These are phyloP conservation scores for Zasmidium citrigriseum DNA, from an alignment of 2,329 filamentous ascomycete genomes.

Conservation along the genomic window DNA sequence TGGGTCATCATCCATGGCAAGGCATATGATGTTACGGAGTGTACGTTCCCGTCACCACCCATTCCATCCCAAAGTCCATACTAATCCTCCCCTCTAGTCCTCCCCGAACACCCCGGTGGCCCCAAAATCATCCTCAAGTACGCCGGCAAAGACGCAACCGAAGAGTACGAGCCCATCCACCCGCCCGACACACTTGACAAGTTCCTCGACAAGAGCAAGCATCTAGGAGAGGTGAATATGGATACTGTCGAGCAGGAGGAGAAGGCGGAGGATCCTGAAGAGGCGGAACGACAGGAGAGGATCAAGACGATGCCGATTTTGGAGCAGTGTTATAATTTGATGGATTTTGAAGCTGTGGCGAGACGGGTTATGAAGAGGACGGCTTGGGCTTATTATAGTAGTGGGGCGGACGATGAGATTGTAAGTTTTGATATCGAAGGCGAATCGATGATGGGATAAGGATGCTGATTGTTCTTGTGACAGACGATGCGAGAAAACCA, in stretches of 20 bases:
- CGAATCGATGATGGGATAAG: neutral
- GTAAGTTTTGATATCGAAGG: neutral
- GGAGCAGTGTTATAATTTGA: conserved; percentile 86
- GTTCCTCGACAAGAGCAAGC: conserved; percentile 82
- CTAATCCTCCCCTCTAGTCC: conserved; percentile 15
- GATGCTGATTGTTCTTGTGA: neutral
- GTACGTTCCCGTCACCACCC: conserved; percentile 10
- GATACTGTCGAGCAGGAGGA: conserved; percentile 68
- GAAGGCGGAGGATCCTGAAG: conserved; percentile 68
- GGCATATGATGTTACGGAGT: conserved; percentile 65
- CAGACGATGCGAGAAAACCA: conserved; percentile 80
- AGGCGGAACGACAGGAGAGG: conserved; percentile 68
- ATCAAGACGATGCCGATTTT: conserved; percentile 74
- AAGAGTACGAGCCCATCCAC: conserved; percentile 86
- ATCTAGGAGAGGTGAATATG: conserved; percentile 90
- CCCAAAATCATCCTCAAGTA: conserved; percentile 95
- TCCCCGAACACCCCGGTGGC: conserved; percentile 74
- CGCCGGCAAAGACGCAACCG: conserved; percentile 90
- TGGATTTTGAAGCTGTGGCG: conserved; percentile 95
- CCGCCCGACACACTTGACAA: conserved; percentile 82
- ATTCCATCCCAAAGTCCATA: conserved; percentile 40
- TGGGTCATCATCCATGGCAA: conserved; percentile 90
- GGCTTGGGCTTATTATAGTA: conserved; percentile 97
- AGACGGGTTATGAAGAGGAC: conserved; percentile 90
- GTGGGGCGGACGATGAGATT: conserved; percentile 72